A percentile compares a stretch with the other conserved stretches of the same genome.
Conservation (phyloP, 2,329 filamentous ascomycete genomes). For the Alternaria conjuncta region DNA sequence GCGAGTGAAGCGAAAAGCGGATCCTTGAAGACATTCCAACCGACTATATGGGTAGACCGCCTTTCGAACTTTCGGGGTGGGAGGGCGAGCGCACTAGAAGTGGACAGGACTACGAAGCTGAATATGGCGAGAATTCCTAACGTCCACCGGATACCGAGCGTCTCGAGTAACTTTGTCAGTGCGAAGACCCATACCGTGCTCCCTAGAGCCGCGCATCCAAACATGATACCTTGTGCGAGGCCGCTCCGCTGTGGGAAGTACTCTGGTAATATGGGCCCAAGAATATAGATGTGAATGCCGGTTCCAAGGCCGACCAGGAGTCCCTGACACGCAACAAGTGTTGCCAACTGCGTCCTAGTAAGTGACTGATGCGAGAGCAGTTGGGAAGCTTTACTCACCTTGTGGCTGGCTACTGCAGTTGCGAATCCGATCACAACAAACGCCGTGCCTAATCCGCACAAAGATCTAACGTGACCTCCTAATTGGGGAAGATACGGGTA, state of each 20-base stretch:
- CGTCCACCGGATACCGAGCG: conserved; percentile 55
- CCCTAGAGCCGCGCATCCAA: conserved; percentile 24
- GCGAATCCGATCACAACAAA: conserved; percentile 22
- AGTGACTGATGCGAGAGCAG: neutral
- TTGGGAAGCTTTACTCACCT: conserved; percentile 13
- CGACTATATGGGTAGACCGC: conserved; percentile 49
- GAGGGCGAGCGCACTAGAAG: conserved; percentile 45
- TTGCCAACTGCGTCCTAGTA: conserved; percentile 37
- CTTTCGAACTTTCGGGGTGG: conserved; percentile 49
- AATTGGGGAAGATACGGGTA: conserved; percentile 25
- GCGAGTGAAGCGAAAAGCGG: conserved; percentile 53
- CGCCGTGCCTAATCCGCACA: conserved; percentile 21
- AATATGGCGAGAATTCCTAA: conserved; percentile 51
- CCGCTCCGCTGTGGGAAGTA: conserved; percentile 58
- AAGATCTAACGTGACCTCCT: conserved; percentile 20
- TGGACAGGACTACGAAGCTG: conserved; percentile 48
- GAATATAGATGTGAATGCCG: conserved; percentile 54
- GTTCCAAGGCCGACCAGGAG: conserved; percentile 54
- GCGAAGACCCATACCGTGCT: conserved; percentile 17
- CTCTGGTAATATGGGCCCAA: conserved; percentile 57
- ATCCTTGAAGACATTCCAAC: conserved; percentile 46
- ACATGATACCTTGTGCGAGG: conserved; percentile 26
- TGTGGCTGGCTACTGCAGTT: conserved; percentile 18
- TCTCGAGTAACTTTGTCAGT: conserved; percentile 51
- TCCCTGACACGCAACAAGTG: conserved; percentile 55